Percentiles rank a stretch among this genome's conserved stretches.
Conservation (phyloP, 805 yeast genomes). For the Zygosaccharomyces lentus region DNA sequence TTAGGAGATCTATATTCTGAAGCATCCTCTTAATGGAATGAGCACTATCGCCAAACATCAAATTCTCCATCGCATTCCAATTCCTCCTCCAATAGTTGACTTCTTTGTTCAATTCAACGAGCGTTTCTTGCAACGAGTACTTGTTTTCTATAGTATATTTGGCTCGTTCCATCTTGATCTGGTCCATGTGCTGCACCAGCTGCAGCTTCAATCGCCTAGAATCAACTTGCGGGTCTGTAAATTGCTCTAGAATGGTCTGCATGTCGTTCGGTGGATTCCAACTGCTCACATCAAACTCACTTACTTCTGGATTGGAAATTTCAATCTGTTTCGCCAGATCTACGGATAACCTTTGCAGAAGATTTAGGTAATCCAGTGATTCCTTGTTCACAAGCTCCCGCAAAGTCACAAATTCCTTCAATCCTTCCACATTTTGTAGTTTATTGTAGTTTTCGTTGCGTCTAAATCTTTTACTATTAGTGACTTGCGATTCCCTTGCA, state of each 20-base stretch:
- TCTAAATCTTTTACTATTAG: slow-evolving; percentile 7
- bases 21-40: slow-evolving; percentile 30
- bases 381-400: slow-evolving; percentile 20
- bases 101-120: slow-evolving; percentile 24
- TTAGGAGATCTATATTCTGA: slow-evolving; percentile 25
- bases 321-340: slow-evolving; percentile 29
- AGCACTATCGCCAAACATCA: slow-evolving; percentile 32
- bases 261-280: slow-evolving; percentile 27
- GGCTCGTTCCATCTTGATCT: slow-evolving; percentile 32
- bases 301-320: slow-evolving; percentile 18
- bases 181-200: slow-evolving; percentile 25
- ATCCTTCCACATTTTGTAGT: slow-evolving; percentile 9
- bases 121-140: slow-evolving; percentile 22
- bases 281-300: slow-evolving; percentile 20
- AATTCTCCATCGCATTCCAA: slow-evolving; percentile 29
- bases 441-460: slow-evolving; percentile 6
- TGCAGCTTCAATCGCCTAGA: slow-evolving; percentile 12
- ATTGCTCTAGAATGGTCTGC: slow-evolving; percentile 20
- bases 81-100: slow-evolving; percentile 32
- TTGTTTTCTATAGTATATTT: slow-evolving; percentile 31
- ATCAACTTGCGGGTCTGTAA: slow-evolving; percentile 15
- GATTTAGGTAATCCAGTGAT: slow-evolving; percentile 24
- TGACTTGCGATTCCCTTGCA: slow-evolving; percentile 20
- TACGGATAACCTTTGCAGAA: slow-evolving; percentile 27
- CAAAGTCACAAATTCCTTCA: slow-evolving; percentile 18